Evolutionary conservation across 345 rosid genomes (phyloP).

Genomic region (Heritiera littoralis): DNA sequence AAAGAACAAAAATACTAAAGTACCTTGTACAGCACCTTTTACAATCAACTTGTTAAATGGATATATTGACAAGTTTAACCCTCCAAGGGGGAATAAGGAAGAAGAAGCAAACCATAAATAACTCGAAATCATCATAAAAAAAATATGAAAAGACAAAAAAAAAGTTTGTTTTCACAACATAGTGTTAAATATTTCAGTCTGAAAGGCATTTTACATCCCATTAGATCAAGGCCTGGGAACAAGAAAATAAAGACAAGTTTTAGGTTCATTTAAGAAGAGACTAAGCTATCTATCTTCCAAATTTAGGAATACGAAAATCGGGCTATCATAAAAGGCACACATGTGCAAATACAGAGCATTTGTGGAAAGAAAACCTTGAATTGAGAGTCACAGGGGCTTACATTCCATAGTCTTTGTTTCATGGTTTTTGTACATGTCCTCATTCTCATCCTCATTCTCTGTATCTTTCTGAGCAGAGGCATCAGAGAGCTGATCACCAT

Average conservation of each 20-base stretch:
- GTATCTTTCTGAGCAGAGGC: conserved; percentile 34
- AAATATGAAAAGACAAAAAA: background rate
- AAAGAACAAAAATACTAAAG: background rate
- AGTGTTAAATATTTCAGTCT: background rate
- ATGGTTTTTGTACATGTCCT: conserved; percentile 27
- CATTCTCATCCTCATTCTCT: conserved; percentile 37
- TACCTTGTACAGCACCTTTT: background rate
- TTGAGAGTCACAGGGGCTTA: conserved; percentile 29
- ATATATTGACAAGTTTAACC: background rate
- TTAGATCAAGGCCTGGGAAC: conserved; percentile 4
- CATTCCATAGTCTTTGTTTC: conserved; percentile 47
- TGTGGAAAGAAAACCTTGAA: background rate
- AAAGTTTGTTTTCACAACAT: background rate
- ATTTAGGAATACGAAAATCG: background rate
- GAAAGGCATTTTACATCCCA: background rate
- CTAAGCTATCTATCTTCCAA: background rate
- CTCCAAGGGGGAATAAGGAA: background rate
- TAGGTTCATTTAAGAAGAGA: background rate
- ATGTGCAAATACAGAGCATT: background rate
- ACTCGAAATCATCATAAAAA: background rate
- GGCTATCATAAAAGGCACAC: background rate
- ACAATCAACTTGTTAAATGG: background rate
- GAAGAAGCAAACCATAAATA: background rate
- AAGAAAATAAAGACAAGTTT: conserved; percentile 1
- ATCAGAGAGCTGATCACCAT: conserved; percentile 50